Conservation (phyloP, 2,329 filamentous ascomycete species). For the Aspergillus alliaceus region DNA sequence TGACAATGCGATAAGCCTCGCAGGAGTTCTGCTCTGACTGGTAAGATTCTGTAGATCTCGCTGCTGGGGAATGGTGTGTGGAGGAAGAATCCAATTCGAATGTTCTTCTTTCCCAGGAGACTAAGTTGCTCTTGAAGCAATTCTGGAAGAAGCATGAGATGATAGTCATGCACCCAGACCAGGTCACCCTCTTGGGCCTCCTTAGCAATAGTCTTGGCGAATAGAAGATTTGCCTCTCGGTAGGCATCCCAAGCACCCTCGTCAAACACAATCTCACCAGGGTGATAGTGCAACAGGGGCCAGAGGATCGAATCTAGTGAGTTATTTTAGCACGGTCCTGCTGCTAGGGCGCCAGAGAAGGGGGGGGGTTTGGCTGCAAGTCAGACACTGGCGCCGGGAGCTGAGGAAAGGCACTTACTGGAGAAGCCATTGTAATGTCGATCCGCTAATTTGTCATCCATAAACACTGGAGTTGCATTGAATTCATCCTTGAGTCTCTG, state of each 20-base stretch:
- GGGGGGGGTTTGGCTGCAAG: neutral
- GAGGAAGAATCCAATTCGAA: constrained; percentile 95
- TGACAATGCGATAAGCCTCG: constrained; percentile 86
- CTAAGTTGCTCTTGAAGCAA: constrained; percentile 89
- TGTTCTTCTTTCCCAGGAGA: constrained; percentile 68
- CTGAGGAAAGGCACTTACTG: constrained; percentile 56
- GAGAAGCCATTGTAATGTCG: constrained; percentile 95
- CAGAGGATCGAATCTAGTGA: constrained; percentile 82
- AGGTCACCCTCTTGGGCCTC: constrained; percentile 87
- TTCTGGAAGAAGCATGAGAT: constrained; percentile 88
- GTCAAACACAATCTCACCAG: constrained; percentile 94
- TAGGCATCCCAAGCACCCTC: constrained; percentile 90
- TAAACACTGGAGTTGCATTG: constrained; percentile 81
- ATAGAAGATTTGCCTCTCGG: constrained; percentile 83
- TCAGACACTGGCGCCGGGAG: neutral
- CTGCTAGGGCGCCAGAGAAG: neutral
- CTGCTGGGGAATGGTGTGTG: constrained; percentile 94
- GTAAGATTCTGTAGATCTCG: constrained; percentile 91
- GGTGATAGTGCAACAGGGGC: constrained; percentile 96
- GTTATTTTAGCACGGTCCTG: neutral
- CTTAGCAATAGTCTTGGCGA: constrained; percentile 79
- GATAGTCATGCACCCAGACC: constrained; percentile 96
- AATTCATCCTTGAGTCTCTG: constrained; percentile 78
- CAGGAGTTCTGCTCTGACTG: constrained; percentile 81
- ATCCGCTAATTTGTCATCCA: constrained; percentile 86